These are phyloP conservation scores for Dictyostelium firmibasis DNA, from an alignment of 78 protist genomes.

Conservation along the genomic window DNA sequence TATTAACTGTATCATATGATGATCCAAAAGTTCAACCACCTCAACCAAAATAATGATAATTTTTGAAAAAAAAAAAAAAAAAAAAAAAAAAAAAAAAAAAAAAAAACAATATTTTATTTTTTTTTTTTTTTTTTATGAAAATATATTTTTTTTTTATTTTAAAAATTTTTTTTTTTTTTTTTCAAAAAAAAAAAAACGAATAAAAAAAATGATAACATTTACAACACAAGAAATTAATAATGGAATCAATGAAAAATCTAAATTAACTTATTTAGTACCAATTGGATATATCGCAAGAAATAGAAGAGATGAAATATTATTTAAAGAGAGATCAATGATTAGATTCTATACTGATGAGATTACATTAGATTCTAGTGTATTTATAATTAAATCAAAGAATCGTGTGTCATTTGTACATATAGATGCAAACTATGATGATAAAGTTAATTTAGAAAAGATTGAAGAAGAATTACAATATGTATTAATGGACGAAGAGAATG, in stretches of 20 bases:
- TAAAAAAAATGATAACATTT: too few relatives aligned
- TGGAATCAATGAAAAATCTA: neutral
- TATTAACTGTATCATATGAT: constrained; percentile 24
- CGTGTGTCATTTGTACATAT: constrained; percentile 7
- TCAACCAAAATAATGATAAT: neutral
- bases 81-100: too few relatives aligned
- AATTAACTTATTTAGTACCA: constrained; percentile 46
- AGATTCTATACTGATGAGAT: constrained; percentile 58
- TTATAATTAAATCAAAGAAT: constrained; percentile 18
- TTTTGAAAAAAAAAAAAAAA: too few relatives aligned
- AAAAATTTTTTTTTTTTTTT: too few relatives aligned
- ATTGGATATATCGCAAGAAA: constrained; percentile 58
- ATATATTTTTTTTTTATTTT: too few relatives aligned
- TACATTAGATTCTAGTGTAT: constrained; percentile 63
- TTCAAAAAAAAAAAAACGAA: too few relatives aligned
- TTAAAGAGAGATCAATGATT: neutral
- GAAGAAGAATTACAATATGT: neutral
- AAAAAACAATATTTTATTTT: too few relatives aligned
- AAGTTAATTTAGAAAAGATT: neutral
- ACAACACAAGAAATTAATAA: neutral
- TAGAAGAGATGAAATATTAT: neutral
- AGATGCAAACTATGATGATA: neutral
- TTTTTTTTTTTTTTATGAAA: too few relatives aligned
- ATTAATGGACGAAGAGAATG: neutral
- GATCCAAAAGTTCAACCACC: neutral